Conservation (phyloP, 306 rosid genomes). For the Carpinus fangiana region DNA sequence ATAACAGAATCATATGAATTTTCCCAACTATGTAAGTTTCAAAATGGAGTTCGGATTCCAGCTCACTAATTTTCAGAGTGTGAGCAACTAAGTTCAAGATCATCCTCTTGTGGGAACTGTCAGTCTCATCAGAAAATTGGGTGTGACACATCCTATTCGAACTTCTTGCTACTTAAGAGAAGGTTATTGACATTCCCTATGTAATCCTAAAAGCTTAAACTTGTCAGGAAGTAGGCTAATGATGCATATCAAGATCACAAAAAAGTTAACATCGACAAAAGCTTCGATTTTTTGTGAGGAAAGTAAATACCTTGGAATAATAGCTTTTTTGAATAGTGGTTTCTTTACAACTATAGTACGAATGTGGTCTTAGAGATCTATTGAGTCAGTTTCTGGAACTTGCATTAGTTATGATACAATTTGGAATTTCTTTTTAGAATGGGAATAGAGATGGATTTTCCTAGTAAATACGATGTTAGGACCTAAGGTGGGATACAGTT, state of each 20-base stretch:
- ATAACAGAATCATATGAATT: background rate
- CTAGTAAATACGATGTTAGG: background rate
- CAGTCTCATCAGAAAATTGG: background rate
- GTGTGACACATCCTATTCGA: background rate
- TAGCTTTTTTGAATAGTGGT: background rate
- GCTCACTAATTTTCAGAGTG: background rate
- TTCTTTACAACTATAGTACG: background rate
- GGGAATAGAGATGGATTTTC: background rate
- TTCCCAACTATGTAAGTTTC: background rate
- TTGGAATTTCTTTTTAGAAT: background rate
- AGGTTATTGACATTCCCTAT: background rate
- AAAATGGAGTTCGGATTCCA: background rate
- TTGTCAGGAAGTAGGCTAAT: background rate
- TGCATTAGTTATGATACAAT: background rate
- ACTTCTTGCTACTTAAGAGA: background rate
- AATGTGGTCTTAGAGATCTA: background rate
- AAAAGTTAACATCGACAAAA: background rate
- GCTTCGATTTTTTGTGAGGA: background rate
- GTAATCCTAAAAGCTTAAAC: background rate
- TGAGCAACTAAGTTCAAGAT: background rate
- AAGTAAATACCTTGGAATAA: background rate
- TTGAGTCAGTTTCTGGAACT: background rate
- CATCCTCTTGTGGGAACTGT: background rate
- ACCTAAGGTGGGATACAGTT: constrained; percentile 1
- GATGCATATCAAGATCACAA: background rate